Base-by-base conservation (phyloP, 371 early-diverging fungal genomes). In the Mucor piriformis region DNA sequence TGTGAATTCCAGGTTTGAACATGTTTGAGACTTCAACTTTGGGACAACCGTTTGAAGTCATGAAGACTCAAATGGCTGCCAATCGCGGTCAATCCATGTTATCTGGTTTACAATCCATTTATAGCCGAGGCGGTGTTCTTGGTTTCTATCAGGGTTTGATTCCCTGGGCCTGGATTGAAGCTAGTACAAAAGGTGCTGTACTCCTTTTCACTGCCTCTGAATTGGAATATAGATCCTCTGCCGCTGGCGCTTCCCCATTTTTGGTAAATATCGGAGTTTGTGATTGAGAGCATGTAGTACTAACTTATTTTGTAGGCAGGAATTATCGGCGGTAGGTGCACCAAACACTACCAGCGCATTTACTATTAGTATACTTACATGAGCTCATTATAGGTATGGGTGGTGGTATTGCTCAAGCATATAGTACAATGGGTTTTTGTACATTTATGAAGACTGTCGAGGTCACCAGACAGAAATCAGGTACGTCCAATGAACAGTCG, bases 381-480 rank as follows among this genome's bases (percentile, higher is more conserved):
- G n/a, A n/a, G n/a, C 29, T 3, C 29, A 8, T 6, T 29, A 29
- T 29, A 43, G 43, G 98, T 8, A 92, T 95, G 89, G 92, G 86
- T 37, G 94, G 94, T 52, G 94, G 94, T 70, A 77, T 94, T 47
- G 87, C 89, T 20, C 91, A 95, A 76, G 96, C 97, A 0, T 95
- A 97, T 83, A 88, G 94, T 33, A 96, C 97, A 24, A 97, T 96
- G 97, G 97, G 98, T 7, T 95, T 96, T 77, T 96, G 97, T 79
- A 97, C 98, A 3, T 97, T 96, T 74, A 97, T 97, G 98, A 96
- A 96, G 77, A 97, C 98, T 0, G 98, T 97, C 32, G 98, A 97
- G 65, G 95, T 97, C 34, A 97, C 98, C 0, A 85, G 97, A 37
- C 94, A 93, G 81, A 97, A 96, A 79, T 83, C 81, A 54, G 83